Conservation (phyloP, 345 rosid genomes). For the Turritis glabra region DNA sequence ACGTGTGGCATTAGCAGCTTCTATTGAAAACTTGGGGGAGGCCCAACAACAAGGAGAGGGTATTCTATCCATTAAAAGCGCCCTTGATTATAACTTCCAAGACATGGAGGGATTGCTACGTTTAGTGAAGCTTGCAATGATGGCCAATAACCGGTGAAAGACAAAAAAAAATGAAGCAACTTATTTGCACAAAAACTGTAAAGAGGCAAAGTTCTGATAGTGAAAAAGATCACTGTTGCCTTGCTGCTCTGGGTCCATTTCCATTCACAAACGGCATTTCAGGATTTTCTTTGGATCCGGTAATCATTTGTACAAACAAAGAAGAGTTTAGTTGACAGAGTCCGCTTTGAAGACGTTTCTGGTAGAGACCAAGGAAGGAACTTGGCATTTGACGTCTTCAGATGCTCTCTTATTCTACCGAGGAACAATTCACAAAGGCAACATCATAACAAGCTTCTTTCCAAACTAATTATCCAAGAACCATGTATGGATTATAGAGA, state of each 20-base stretch:
- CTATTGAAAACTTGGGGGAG: conserved; percentile 52
- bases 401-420: conserved; percentile 23
- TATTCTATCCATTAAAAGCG: conserved; percentile 63
- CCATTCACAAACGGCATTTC: conserved; percentile 3
- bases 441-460: conserved; percentile 6
- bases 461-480: conserved; percentile 27
- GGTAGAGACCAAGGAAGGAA: conserved; percentile 22
- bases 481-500: conserved; percentile 23
- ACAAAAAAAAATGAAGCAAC: conserved; percentile 11
- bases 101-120: conserved; percentile 79
- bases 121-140: conserved; percentile 80
- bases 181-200: conserved; percentile 25
- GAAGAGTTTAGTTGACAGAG: conserved; percentile 16
- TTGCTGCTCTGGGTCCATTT: conserved; percentile 23
- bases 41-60: conserved; percentile 55
- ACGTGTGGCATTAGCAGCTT: conserved; percentile 63
- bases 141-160: conserved; percentile 63
- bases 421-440: conserved; percentile 16
- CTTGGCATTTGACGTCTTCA: conserved; percentile 17
- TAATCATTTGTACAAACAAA: conserved; percentile 28
- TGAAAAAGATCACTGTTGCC: conserved; percentile 15
- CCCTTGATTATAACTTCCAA: conserved; percentile 95
- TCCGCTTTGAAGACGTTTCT: conserved; percentile 25
- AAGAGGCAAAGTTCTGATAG: conserved; percentile 19
- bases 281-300: conserved; percentile 22